These are phyloP conservation scores for Malus hybrid DNA, from an alignment of 331 rosid species.

Conservation along the genomic window DNA sequence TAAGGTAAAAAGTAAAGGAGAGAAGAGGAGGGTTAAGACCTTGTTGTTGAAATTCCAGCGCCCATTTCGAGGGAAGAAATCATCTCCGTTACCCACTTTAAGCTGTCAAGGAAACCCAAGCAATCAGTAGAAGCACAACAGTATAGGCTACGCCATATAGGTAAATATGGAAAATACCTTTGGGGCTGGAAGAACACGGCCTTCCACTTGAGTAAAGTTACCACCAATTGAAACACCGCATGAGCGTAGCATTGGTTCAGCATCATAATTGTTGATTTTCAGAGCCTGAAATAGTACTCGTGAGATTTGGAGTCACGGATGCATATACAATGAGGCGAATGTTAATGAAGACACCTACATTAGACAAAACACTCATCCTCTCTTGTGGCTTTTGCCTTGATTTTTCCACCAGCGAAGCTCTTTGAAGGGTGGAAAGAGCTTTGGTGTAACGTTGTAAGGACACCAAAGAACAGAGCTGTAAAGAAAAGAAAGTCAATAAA, in stretches of 20 bases:
- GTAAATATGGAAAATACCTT: constrained; percentile 33
- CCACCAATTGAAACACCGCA: constrained; percentile 52
- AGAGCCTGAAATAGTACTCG: constrained; percentile 41
- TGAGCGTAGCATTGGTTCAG: constrained; percentile 64
- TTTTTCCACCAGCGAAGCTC: constrained; percentile 77
- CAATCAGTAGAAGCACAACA: not conserved
- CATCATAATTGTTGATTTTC: constrained; percentile 52
- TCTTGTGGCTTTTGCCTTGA: constrained; percentile 92
- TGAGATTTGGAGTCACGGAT: not conserved
- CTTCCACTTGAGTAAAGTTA: constrained; percentile 68
- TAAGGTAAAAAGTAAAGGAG: not conserved
- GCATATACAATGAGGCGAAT: not conserved
- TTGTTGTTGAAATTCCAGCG: constrained; percentile 88
- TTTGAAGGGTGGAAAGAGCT: constrained; percentile 63
- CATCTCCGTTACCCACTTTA: constrained; percentile 79
- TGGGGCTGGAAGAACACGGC: constrained; percentile 83
- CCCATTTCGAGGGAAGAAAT: constrained; percentile 79
- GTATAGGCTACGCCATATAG: not conserved
- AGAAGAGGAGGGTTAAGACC: constrained; percentile 23
- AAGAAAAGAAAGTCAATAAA: not conserved
- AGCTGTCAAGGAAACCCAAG: constrained; percentile 28
- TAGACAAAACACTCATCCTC: constrained; percentile 61
- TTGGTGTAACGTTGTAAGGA: constrained; percentile 82
- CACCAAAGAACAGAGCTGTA: constrained; percentile 69
- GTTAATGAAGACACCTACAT: constrained; percentile 29